These are phyloP conservation scores for Pleurostoma richardsiae DNA, from an alignment of 2,329 filamentous ascomycete species.

Conservation along the genomic window DNA sequence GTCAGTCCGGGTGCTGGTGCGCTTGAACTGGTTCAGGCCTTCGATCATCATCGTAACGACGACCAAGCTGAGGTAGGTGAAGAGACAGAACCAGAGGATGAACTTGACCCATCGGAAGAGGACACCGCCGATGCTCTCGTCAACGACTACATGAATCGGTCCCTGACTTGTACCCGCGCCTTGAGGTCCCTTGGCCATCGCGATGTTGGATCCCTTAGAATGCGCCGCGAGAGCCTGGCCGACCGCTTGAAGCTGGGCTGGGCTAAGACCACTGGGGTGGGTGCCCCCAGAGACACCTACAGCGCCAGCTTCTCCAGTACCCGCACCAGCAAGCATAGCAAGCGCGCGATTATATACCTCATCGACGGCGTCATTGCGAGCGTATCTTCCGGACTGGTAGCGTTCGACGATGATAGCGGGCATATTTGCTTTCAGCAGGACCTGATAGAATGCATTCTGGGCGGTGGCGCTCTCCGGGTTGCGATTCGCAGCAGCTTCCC, in stretches of 20 bases:
- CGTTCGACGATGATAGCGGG: conserved; percentile 87
- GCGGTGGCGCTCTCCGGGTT: conserved; percentile 82
- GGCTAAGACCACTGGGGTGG: conserved; percentile 37
- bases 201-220: conserved; percentile 61
- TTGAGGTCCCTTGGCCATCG: conserved; percentile 38
- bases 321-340: conserved; percentile 25
- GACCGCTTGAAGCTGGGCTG: conserved; percentile 68
- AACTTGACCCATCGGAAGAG: conserved; percentile 94
- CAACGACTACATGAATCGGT: conserved; percentile 93
- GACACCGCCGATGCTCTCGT: conserved; percentile 74
- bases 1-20: conserved; percentile 63
- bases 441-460: conserved; percentile 91
- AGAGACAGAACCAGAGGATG: conserved; percentile 68
- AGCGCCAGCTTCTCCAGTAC: conserved; percentile 8
- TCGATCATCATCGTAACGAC: conserved; percentile 80
- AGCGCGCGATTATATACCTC: conserved; percentile 75
- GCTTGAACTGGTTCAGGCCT: conserved; percentile 72
- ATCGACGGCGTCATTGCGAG: conserved; percentile 72
- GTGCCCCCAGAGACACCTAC: conserved; percentile 18
- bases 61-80: conserved; percentile 75
- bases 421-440: conserved; percentile 87
- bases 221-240: conserved; percentile 77
- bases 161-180: conserved; percentile 71
- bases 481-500: conserved; percentile 89
- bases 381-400: conserved; percentile 82